phyloP scores from a whole-genome alignment of 2,329 filamentous ascomycete species.

The Paraphoma sp. region DNA sequence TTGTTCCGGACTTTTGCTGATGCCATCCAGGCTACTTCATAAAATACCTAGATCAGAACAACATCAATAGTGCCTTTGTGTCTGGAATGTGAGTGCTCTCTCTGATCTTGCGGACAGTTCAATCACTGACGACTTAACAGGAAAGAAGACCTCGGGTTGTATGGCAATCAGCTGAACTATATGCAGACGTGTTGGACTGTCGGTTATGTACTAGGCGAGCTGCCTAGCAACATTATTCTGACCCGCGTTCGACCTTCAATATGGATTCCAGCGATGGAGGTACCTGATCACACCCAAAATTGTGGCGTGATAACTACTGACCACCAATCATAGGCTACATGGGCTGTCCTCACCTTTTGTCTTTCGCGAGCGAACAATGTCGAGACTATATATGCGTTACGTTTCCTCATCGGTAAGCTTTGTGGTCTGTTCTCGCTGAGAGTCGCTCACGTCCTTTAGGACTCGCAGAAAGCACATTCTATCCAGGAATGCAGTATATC shows the following conservation, averaged over 20 bases:
- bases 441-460: conserved; percentile 26
- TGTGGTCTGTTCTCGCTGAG: not conserved
- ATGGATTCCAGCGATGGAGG: conserved; percentile 58
- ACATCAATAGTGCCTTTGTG: conserved; percentile 46
- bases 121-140: conserved; percentile 24
- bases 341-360: conserved; percentile 58
- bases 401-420: conserved; percentile 55
- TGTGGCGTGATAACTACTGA: not conserved
- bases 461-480: conserved; percentile 59
- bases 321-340: conserved; percentile 47
- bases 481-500: conserved; percentile 61
- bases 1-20: not conserved
- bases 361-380: conserved; percentile 50
- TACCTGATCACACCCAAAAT: conserved; percentile 16
- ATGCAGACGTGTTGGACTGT: conserved; percentile 65
- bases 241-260: conserved; percentile 56
- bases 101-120: not conserved
- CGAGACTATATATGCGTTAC: conserved; percentile 54
- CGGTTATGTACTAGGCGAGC: conserved; percentile 64
- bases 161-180: conserved; percentile 63
- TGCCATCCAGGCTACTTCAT: conserved; percentile 55
- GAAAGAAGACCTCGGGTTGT: conserved; percentile 61
- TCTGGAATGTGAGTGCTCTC: conserved; percentile 34
- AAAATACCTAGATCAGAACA: conserved; percentile 56
- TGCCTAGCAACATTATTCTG: conserved; percentile 60